Evolutionary conservation across 2,329 filamentous ascomycete genomes (phyloP), one percentile per base, ranked within the genome.

Genomic region (Paracoccidioides brasiliensis): DNA sequence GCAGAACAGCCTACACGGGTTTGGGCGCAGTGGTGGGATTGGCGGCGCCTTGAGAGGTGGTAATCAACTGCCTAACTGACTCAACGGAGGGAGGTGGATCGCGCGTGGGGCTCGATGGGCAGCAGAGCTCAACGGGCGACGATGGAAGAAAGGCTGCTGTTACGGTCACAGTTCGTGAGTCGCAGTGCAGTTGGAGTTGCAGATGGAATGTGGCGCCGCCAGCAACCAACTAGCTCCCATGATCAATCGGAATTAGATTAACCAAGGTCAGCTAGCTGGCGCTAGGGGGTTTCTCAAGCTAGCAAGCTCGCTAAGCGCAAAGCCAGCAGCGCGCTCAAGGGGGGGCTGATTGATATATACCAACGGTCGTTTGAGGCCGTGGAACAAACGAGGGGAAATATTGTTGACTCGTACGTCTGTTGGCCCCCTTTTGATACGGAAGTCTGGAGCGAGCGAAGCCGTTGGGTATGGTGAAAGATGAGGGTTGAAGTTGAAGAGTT

Each of bases 121-220:
- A 22, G 35, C 42, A 43, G 41, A 32, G 42, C 14, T 4, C n/a
- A 14, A 28, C 28, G 35, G 35, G 42, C 14, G 6, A 33, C 28
- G 22, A 22, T 49, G 30, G 30, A 49, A n/a, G 33, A 53, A 33
- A 44, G 8, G 35, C 35, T 22, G 46, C 37, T 54, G 56, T 55
- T 45, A 54, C 54, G 38, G 55, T 57, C 53, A 53, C 53, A 54
- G 54, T 58, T 15, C 28, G 41, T 42, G 46, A 50, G 52, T 53
- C 38, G 52, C 41, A 57, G 45, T 42, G 30, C 35, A 50, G 32
- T 38, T 32, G 49, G 33, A 46, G 53, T 42, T 33, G 51, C 52
- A 45, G 43, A 45, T 40, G 52, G 8, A 14, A 43, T 32, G 44
- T 40, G 40, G 30, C 14, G 37, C 33, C 42, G 50, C 50, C 35